A percentile compares a stretch with the other conserved stretches of the same genome.
Evolutionary conservation across 352 stramenopile genomes (phyloP).

Genomic region (Globisporangium canariense): DNA sequence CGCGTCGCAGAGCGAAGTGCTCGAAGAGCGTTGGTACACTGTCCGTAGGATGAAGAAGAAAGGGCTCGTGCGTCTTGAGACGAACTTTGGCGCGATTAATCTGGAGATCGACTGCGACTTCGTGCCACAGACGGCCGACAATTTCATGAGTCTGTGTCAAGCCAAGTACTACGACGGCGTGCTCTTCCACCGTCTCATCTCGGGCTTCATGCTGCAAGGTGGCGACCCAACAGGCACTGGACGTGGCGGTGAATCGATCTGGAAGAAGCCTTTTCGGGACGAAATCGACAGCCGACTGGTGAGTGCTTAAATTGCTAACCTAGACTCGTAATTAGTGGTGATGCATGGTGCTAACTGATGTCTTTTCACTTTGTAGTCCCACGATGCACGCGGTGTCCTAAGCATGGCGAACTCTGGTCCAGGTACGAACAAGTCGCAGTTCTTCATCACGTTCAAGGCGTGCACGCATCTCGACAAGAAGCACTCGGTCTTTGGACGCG

Average conservation of each 20-base stretch:
- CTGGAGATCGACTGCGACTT: conserved; percentile 97
- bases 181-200: conserved; percentile 96
- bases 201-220: conserved; percentile 96
- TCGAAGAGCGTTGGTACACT: conserved; percentile 81
- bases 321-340: background rate
- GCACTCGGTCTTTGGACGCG: conserved; percentile 95
- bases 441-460: conserved; percentile 98
- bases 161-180: conserved; percentile 93
- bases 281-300: conserved; percentile 96
- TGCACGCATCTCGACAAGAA: conserved; percentile 98
- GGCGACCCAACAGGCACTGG: conserved; percentile 95
- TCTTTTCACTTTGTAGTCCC: conserved; percentile 35
- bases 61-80: conserved; percentile 95
- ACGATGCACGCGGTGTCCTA: conserved; percentile 90
- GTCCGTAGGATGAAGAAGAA: conserved; percentile 94
- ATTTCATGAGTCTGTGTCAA: conserved; percentile 95
- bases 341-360: background rate
- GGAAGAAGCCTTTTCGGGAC: conserved; percentile 93
- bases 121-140: conserved; percentile 93
- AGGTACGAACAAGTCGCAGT: conserved; percentile 97
- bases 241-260: conserved; percentile 92
- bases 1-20: conserved; percentile 54
- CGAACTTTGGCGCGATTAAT: conserved; percentile 93
- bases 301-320: conserved; percentile 19
- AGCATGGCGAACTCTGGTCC: conserved; percentile 97